Evolutionary conservation across 148 eudicot genomes (phyloP).

Genomic region (Rhododendron mucronatum): DNA sequence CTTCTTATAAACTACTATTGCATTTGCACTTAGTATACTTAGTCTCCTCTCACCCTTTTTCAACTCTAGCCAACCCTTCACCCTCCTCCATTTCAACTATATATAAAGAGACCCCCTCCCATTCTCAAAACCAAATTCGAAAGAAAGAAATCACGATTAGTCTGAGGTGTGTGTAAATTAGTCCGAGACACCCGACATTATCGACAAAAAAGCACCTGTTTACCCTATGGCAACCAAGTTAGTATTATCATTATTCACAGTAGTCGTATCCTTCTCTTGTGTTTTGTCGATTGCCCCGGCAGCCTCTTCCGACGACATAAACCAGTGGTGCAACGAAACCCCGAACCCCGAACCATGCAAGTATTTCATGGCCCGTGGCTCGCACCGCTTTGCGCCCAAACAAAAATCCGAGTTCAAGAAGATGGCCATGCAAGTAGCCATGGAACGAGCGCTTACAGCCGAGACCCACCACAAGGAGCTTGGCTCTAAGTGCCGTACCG

Average conservation of each 20-base stretch:
- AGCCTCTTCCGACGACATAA: slow-evolving; percentile 7
- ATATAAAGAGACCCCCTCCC: neutral
- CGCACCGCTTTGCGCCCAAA: slow-evolving; percentile 15
- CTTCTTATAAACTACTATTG: neutral
- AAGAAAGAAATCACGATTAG: neutral
- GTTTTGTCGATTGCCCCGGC: neutral
- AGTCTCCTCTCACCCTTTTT: neutral
- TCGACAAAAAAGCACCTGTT: too few species aligned
- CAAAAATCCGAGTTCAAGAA: slow-evolving; percentile 37
- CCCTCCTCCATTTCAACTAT: neutral
- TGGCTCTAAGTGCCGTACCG: slow-evolving; percentile 23
- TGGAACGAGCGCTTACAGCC: slow-evolving; percentile 36
- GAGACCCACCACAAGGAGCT: slow-evolving; percentile 25
- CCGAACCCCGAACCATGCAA: slow-evolving; percentile 63
- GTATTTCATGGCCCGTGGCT: slow-evolving; percentile 29
- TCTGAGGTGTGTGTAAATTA: neutral
- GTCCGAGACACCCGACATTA: neutral
- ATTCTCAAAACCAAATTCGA: neutral
- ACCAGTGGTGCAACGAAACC: slow-evolving; percentile 59
- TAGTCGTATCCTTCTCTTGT: slow-evolving; percentile 13
- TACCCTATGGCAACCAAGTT: slow-evolving; percentile 13
- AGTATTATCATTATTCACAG: neutral
- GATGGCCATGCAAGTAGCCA: slow-evolving; percentile 31
- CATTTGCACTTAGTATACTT: neutral
- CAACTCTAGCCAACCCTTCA: slow-evolving; percentile 12